Evolutionary conservation across 2,329 filamentous ascomycete genomes (phyloP), one percentile per base, ranked within the genome.

Genomic region (Aspergillus aculeatinus): DNA sequence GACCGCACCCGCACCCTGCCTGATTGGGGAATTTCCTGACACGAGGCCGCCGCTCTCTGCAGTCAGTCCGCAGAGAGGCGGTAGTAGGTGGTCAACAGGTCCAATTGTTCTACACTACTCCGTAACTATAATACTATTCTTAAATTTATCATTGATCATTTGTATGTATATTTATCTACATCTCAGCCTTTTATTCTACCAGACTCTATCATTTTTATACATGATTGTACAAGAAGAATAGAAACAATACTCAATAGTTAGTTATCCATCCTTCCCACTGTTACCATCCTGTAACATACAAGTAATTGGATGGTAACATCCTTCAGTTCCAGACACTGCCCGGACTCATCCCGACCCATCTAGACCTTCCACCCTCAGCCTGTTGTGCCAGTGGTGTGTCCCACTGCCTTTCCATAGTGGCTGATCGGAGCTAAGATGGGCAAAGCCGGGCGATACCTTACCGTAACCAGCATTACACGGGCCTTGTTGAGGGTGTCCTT

Each of bases 1-100:
- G 65, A 67, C 65, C 64, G 50, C 55, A 25, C 59, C 65, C 64
- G 50, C 55, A 25, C 59, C 62, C 58, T 60, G 61, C 61, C 60
- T 62, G 59, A 64, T 65, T 60, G 60, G 60, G 64, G 63, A 63
- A 63, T 64, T 62, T n/a, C 62, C 65, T 67, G 65, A 67, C 65
- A 67, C 65, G 63, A 65, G 63, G 62, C 52, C 62, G 54, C 50
- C 57, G 53, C 52, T 58, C 59, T 9, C 39, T 14, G 27, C 27
- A 27, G 27, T 27, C 27, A 6, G 27, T 27, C 27, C 2, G 27
- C 27, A 27, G 21, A 21, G 21, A 21, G 21, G 6, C 9, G 6
- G 27, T 27, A 23, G 23, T 23, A 23, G 27, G 7, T 27, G 7
- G 1, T 27, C 2, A 27, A 27, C 7, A 27, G 27, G 27, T 27